Evolutionary conservation across 768 basidiomycete genomes (phyloP).

Genomic region (Tubosaeta sp.): DNA sequence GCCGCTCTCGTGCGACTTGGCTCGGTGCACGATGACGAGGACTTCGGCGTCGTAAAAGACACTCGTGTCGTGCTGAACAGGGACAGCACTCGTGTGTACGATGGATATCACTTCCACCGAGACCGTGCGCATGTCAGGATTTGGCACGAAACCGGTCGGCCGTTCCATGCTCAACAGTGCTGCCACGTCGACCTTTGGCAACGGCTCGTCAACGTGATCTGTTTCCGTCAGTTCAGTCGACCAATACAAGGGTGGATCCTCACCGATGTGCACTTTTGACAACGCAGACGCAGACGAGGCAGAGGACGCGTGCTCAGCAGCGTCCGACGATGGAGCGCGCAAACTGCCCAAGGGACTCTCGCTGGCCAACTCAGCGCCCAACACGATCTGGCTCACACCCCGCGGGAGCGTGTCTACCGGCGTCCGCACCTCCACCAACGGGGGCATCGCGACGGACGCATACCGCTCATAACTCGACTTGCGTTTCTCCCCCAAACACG

Average conservation of each 20-base stretch:
- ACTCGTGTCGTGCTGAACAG: constrained; percentile 42
- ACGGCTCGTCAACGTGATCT: constrained; percentile 41
- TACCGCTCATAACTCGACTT: constrained; percentile 68
- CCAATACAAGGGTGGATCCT: constrained; percentile 5
- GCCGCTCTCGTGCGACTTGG: constrained; percentile 59
- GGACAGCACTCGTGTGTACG: constrained; percentile 43
- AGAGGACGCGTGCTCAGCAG: neutral
- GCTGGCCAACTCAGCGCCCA: constrained; percentile 2
- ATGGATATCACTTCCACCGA: constrained; percentile 73
- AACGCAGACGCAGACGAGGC: neutral
- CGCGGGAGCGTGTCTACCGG: constrained; percentile 53
- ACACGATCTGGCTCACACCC: constrained; percentile 5
- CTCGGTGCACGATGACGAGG: constrained; percentile 63
- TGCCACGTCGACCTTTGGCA: constrained; percentile 48
- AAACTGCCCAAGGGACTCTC: constrained; percentile 14
- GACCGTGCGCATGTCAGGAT: constrained; percentile 46
- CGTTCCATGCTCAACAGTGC: constrained; percentile 35
- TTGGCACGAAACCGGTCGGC: constrained; percentile 13
- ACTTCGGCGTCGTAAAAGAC: constrained; percentile 75
- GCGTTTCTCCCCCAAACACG: constrained; percentile 44
- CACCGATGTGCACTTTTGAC: constrained; percentile 33
- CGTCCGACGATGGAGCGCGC: neutral
- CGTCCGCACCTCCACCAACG: constrained; percentile 65
- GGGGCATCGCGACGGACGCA: constrained; percentile 56
- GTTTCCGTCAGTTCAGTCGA: neutral